phyloP scores from a whole-genome alignment of 345 rosid genomes.

The Camelina neglecta region DNA sequence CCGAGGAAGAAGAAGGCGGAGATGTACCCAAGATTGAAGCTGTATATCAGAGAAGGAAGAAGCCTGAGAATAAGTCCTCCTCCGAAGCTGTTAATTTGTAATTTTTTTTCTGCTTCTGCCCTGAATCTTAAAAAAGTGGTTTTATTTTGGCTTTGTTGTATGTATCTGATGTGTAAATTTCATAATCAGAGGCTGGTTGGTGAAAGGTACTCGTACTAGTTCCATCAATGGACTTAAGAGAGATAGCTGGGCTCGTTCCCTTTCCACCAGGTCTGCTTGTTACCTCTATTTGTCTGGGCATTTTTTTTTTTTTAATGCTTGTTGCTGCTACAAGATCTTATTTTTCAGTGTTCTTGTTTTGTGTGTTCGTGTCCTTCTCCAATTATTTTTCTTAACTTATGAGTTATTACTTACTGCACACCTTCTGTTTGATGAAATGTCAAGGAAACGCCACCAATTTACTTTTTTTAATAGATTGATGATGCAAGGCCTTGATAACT shows the following conservation, averaged over 20 bases:
- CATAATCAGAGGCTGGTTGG: conserved; percentile 41
- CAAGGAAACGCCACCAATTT: background rate
- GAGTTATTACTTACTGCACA: conserved; percentile 5
- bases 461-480: conserved; percentile 2
- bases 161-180: background rate
- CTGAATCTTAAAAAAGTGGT: background rate
- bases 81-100: conserved; percentile 43
- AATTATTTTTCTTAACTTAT: conserved; percentile 1
- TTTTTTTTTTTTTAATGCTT: too few species aligned
- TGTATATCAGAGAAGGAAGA: conserved; percentile 58
- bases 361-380: background rate
- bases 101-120: conserved; percentile 2
- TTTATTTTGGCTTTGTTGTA: background rate
- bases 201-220: conserved; percentile 53
- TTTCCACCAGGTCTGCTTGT: conserved; percentile 73
- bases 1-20: conserved; percentile 43
- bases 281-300: too few species aligned
- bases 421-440: conserved; percentile 30
- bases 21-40: conserved; percentile 41
- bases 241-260: conserved; percentile 88
- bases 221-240: conserved; percentile 60
- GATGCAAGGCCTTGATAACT: background rate
- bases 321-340: background rate
- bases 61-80: conserved; percentile 41
- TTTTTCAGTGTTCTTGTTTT: background rate